A percentile compares a stretch with the other conserved stretches of the same genome.
Evolutionary conservation across 108 stramenopile genomes (phyloP).

Genomic region (Skeletonema menzelii): DNA sequence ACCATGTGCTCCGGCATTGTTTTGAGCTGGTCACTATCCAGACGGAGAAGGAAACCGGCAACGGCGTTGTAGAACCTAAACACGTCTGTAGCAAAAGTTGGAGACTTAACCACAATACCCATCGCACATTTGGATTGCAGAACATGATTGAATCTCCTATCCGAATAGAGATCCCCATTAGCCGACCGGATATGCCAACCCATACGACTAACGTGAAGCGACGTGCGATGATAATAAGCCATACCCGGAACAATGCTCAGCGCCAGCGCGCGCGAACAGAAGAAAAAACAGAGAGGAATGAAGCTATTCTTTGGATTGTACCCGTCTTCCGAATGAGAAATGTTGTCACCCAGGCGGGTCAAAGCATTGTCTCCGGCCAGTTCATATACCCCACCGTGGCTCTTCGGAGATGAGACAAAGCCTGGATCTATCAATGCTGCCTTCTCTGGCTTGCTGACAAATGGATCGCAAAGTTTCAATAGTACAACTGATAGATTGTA

Average conservation of each 20-base stretch:
- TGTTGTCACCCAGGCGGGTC: constrained; percentile 70
- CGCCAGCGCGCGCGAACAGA: constrained; percentile 69
- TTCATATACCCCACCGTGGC: constrained; percentile 71
- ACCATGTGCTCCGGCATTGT: constrained; percentile 87
- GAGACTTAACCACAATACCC: constrained; percentile 72
- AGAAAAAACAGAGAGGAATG: constrained; percentile 86
- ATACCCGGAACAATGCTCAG: constrained; percentile 68
- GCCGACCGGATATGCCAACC: constrained; percentile 55
- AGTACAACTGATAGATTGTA: constrained; percentile 67
- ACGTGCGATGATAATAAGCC: constrained; percentile 54
- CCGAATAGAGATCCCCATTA: constrained; percentile 60
- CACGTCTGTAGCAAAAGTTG: constrained; percentile 66
- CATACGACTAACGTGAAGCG: constrained; percentile 54
- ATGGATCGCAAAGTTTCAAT: constrained; percentile 84
- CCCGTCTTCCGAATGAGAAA: constrained; percentile 3
- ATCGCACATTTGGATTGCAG: constrained; percentile 56
- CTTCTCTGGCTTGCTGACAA: constrained; percentile 62
- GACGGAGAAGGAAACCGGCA: constrained; percentile 57
- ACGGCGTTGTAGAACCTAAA: constrained; percentile 69
- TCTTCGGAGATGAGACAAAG: constrained; percentile 64
- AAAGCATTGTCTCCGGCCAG: constrained; percentile 69
- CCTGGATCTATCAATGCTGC: constrained; percentile 70
- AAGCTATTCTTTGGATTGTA: constrained; percentile 85
- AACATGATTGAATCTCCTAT: constrained; percentile 66
- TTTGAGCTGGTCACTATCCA: constrained; percentile 55